Evolutionary conservation across 2,329 filamentous ascomycete species (phyloP).

Genomic region (Ceratocystiopsis sp.): DNA sequence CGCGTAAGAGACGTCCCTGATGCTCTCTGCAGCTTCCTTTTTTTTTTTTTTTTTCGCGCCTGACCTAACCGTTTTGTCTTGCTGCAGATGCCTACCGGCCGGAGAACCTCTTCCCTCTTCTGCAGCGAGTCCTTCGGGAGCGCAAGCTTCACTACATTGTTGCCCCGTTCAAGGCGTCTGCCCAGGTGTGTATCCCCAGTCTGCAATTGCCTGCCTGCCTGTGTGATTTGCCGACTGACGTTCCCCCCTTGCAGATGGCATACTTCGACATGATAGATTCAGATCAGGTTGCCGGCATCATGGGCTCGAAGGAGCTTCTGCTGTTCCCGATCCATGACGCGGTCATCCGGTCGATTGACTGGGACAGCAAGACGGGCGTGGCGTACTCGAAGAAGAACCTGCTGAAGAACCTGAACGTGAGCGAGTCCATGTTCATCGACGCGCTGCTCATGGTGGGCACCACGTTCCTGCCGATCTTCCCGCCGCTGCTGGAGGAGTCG

Average conservation of each 20-base stretch:
- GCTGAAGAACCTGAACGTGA: slow-evolving; percentile 48
- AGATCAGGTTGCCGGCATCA: slow-evolving; percentile 57
- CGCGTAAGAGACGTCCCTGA: slow-evolving; percentile 5
- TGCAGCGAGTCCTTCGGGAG: slow-evolving; percentile 57
- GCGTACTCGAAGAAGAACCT: slow-evolving; percentile 50
- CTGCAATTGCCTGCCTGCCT: too few relatives aligned
- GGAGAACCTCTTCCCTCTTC: slow-evolving; percentile 45
- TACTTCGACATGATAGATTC: slow-evolving; percentile 55
- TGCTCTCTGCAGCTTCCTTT: slow-evolving; percentile 1
- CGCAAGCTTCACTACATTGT: slow-evolving; percentile 60
- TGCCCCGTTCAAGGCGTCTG: slow-evolving; percentile 73
- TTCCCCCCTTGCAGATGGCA: slow-evolving; percentile 39
- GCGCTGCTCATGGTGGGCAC: slow-evolving; percentile 70
- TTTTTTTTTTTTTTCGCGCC: neutral
- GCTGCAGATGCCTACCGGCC: too few relatives aligned
- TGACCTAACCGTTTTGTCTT: too few relatives aligned
- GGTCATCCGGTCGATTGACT: slow-evolving; percentile 51
- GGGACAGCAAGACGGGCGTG: slow-evolving; percentile 47
- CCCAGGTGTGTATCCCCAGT: slow-evolving; percentile 44
- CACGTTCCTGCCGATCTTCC: slow-evolving; percentile 62
- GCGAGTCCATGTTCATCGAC: slow-evolving; percentile 63
- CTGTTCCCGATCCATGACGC: slow-evolving; percentile 69
- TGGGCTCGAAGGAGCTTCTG: slow-evolving; percentile 70
- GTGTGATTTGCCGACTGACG: neutral
- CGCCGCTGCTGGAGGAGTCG: slow-evolving; percentile 47